Evolutionary conservation across 2,329 filamentous ascomycete genomes (phyloP).

Genomic region (Botrytis squamosa): DNA sequence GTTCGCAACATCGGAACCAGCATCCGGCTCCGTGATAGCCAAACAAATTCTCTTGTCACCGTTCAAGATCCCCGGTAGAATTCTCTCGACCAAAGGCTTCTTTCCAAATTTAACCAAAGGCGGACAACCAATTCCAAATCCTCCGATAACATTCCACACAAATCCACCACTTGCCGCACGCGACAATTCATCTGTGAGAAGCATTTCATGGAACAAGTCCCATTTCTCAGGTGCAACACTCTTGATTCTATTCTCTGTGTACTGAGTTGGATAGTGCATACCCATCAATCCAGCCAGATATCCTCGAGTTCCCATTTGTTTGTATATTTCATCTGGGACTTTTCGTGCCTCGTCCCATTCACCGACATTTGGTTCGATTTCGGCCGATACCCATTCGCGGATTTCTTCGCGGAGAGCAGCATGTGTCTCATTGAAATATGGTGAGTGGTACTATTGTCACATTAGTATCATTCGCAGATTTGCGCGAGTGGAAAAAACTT

Average conservation of each 20-base stretch:
- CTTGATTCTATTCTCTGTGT: conserved; percentile 69
- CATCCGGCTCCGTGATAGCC: conserved; percentile 95
- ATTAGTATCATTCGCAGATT: conserved; percentile 5
- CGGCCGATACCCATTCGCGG: conserved; percentile 85
- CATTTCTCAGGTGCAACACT: conserved; percentile 84
- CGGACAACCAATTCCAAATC: conserved; percentile 93
- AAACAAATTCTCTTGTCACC: conserved; percentile 98
- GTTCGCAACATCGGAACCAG: conserved; percentile 92
- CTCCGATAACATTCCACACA: conserved; percentile 95
- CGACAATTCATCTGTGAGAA: conserved; percentile 91
- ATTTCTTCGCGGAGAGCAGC: conserved; percentile 87
- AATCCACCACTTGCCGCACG: conserved; percentile 86
- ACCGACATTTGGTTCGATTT: conserved; percentile 85
- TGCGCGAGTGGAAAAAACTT: conserved; percentile 44
- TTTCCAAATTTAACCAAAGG: conserved; percentile 57
- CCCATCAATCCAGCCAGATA: conserved; percentile 93
- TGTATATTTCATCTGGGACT: conserved; percentile 87
- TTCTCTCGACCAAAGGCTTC: conserved; percentile 60
- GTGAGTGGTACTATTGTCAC: conserved; percentile 76
- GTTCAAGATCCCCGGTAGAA: conserved; percentile 81
- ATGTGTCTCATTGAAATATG: conserved; percentile 94
- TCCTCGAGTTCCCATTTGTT: conserved; percentile 88
- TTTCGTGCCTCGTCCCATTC: conserved; percentile 97
- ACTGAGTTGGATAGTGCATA: conserved; percentile 74
- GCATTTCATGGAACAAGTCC: conserved; percentile 98